Evolutionary conservation across 805 yeast genomes (phyloP).

Genomic region (Ogataea sp.): DNA sequence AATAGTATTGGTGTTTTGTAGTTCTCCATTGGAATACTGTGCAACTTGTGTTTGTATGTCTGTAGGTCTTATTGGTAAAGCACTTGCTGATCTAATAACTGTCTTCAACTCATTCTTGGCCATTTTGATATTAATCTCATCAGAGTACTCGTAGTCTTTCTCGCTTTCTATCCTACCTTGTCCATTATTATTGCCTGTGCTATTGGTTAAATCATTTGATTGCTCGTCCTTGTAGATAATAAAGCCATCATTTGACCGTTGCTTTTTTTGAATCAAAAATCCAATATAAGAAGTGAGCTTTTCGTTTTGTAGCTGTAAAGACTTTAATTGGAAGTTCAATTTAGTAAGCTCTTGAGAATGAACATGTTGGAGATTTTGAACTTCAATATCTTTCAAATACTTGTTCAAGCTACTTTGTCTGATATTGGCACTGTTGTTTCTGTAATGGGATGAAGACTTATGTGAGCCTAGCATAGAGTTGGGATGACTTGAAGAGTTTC

Average conservation of each 20-base stretch:
- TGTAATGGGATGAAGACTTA: no score
- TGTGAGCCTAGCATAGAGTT: no score
- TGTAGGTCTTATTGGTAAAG: constrained; percentile 18
- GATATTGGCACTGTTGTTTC: neutral
- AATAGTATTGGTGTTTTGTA: no score
- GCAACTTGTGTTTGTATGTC: neutral
- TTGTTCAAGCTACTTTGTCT: neutral
- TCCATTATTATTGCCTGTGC: constrained; percentile 4
- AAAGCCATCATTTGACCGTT: constrained; percentile 17
- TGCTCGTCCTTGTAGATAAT: constrained; percentile 9
- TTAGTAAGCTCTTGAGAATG: constrained; percentile 41
- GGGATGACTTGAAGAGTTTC: neutral
- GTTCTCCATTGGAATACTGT: neutral
- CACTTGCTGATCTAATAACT: constrained; percentile 25
- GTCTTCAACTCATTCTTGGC: constrained; percentile 35
- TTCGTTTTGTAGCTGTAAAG: constrained; percentile 47
- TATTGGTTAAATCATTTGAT: no score
- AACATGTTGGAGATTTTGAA: constrained; percentile 14
- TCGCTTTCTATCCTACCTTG: no score
- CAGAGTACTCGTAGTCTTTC: constrained; percentile 38
- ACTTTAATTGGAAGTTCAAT: constrained; percentile 44
- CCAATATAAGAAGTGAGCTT: constrained; percentile 50
- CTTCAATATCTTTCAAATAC: constrained; percentile 10
- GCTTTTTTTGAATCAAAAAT: constrained; percentile 38
- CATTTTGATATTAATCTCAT: constrained; percentile 41